Evolutionary conservation across 192 early-diverging fungal genomes (phyloP).

Genomic region (Gamsiella multidivaricata): DNA sequence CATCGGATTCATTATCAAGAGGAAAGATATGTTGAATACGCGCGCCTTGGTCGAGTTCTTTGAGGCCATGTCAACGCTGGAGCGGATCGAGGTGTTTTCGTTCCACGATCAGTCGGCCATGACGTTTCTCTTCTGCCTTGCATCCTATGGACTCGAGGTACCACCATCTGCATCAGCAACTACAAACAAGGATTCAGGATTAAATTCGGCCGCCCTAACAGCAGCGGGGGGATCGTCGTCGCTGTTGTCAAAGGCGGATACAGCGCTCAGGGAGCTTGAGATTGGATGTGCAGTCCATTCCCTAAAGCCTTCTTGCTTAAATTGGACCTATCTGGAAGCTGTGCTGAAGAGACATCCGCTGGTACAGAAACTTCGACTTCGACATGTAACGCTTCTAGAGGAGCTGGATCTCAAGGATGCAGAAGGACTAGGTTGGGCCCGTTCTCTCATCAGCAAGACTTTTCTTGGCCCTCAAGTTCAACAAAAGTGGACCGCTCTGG

Average conservation of each 20-base stretch:
- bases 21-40: not conserved
- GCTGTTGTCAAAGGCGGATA: not conserved
- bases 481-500: conserved; percentile 3
- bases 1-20: conserved; percentile 7
- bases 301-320: not conserved
- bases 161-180: not conserved
- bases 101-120: conserved; percentile 1
- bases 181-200: not conserved
- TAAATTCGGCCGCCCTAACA: no score
- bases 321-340: conserved; percentile 9
- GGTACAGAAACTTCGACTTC: not conserved
- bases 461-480: conserved; percentile 3
- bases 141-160: not conserved
- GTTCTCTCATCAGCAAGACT: not conserved
- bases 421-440: not conserved
- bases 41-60: conserved; percentile 14
- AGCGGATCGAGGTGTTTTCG: conserved; percentile 16
- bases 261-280: conserved; percentile 1
- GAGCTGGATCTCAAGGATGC: not conserved
- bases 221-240: no score
- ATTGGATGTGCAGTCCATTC: conserved; percentile 6
- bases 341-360: conserved; percentile 8
- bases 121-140: not conserved
- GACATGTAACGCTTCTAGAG: not conserved
- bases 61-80: conserved; percentile 6